These are phyloP conservation scores for Penicillium verrucosum DNA, from an alignment of 2,329 filamentous ascomycete genomes.

Conservation along the genomic window DNA sequence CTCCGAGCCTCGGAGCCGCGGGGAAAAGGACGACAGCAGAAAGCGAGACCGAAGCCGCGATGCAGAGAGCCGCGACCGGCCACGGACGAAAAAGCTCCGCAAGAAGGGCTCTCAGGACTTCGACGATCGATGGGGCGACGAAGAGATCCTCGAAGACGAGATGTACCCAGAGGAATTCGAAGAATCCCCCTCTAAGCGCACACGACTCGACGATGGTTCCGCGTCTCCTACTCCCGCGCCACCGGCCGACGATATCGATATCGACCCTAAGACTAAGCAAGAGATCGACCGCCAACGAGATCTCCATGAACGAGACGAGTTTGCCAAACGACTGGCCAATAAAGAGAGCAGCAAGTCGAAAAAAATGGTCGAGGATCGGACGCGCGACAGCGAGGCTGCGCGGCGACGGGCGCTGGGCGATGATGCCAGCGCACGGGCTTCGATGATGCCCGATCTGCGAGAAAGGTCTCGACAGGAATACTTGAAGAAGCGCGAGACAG, in stretches of 20 bases:
- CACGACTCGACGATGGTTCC: slow-evolving; percentile 60
- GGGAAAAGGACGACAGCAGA: slow-evolving; percentile 36
- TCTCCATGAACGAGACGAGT: slow-evolving; percentile 72
- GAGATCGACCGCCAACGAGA: slow-evolving; percentile 63
- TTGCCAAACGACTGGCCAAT: slow-evolving; percentile 69
- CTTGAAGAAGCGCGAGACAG: slow-evolving; percentile 84
- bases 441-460: slow-evolving; percentile 75
- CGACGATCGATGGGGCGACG: slow-evolving; percentile 79
- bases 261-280: slow-evolving; percentile 52
- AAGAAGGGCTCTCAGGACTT: slow-evolving; percentile 55
- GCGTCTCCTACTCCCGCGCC: slow-evolving; percentile 29
- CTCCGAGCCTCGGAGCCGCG: slow-evolving; percentile 18
- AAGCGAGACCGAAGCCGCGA: slow-evolving; percentile 41
- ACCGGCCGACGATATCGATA: slow-evolving; percentile 51
- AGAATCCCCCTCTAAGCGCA: slow-evolving; percentile 68
- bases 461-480: slow-evolving; percentile 88
- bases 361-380: slow-evolving; percentile 62
- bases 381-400: slow-evolving; percentile 56
- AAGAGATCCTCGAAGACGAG: slow-evolving; percentile 52
- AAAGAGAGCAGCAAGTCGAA: slow-evolving; percentile 70
- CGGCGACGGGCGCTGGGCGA: slow-evolving; percentile 63
- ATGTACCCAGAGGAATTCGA: slow-evolving; percentile 55
- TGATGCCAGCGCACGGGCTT: slow-evolving; percentile 63
- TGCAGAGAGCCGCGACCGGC: slow-evolving; percentile 39
- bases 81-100: slow-evolving; percentile 51